Percentiles rank a stretch among this genome's conserved stretches.
Conservation (phyloP, 768 basidiomycete genomes). For the Suillus variegatus region DNA sequence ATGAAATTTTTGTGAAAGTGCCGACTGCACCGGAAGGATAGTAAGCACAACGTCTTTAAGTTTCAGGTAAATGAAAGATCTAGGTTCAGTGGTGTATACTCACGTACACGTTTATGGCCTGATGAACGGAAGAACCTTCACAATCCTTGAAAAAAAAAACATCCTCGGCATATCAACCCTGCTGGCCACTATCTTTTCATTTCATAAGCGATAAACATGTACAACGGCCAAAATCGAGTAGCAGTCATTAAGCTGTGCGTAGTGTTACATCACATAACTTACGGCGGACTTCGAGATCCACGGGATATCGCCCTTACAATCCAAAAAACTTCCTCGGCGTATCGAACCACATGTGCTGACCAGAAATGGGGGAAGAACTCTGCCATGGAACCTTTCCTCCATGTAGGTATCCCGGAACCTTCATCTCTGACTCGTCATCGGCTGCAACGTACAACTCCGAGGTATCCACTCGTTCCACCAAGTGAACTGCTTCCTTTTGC, state of each 20-base stretch:
- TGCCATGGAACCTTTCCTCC: constrained; percentile 16
- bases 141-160: constrained; percentile 19
- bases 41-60: neutral
- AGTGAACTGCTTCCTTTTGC: neutral
- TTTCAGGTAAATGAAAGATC: neutral
- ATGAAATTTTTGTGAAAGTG: no score
- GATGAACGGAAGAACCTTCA: constrained; percentile 10
- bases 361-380: neutral
- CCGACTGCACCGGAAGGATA: no score
- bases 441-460: constrained; percentile 11
- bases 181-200: neutral
- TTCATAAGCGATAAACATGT: neutral
- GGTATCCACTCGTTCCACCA: constrained; percentile 9
- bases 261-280: neutral
- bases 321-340: constrained; percentile 24
- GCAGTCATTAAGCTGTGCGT: neutral
- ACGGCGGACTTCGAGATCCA: constrained; percentile 2
- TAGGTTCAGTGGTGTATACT: neutral
- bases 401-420: constrained; percentile 58
- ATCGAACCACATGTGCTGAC: constrained; percentile 20
- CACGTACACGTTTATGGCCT: neutral
- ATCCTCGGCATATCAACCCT: constrained; percentile 18
- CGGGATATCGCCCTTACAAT: constrained; percentile 15
- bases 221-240: neutral
- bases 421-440: constrained; percentile 35